Percentiles rank a stretch among this genome's conserved stretches.
These are phyloP conservation scores for Stephania cephalantha DNA, from an alignment of 164 flowering plant genomes.

Conservation along the genomic window DNA sequence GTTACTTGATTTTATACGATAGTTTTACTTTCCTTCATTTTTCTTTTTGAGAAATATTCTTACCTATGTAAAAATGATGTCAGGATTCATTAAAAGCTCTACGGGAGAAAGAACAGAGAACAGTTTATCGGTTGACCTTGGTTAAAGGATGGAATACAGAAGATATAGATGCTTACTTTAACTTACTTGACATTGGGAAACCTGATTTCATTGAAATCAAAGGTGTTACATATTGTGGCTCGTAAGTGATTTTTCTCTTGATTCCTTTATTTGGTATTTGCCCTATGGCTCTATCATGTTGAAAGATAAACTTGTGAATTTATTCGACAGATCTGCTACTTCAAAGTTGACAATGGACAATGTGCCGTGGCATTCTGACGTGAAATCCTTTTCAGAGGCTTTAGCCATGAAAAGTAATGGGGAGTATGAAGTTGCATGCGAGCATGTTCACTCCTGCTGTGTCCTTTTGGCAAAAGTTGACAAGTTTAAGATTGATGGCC, in stretches of 20 bases:
- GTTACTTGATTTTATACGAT: neutral
- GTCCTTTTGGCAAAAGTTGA: constrained; percentile 84
- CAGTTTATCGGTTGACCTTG: constrained; percentile 87
- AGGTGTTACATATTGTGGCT: constrained; percentile 98
- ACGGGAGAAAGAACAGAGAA: constrained; percentile 73
- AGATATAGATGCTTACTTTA: constrained; percentile 78
- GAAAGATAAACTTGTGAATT: neutral
- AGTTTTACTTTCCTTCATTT: neutral
- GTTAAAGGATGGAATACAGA: constrained; percentile 99
- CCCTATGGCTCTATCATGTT: neutral
- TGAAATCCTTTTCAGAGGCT: constrained; percentile 89
- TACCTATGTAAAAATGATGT: constrained; percentile 5
- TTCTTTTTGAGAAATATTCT: neutral
- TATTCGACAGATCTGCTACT: constrained; percentile 65
- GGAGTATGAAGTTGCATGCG: constrained; percentile 94
- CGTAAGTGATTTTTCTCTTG: constrained; percentile 45
- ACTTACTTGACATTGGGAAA: constrained; percentile 65
- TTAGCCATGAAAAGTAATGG: constrained; percentile 70
- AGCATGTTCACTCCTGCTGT: constrained; percentile 95
- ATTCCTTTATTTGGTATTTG: constrained; percentile 1
- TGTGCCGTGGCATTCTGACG: constrained; percentile 98
- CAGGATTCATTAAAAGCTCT: constrained; percentile 88
- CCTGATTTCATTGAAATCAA: constrained; percentile 97
- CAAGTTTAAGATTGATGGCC: constrained; percentile 75
- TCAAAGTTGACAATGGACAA: constrained; percentile 99